These are phyloP conservation scores for Fusarium zealandicum DNA, from an alignment of 2,329 filamentous ascomycete genomes.

Conservation along the genomic window DNA sequence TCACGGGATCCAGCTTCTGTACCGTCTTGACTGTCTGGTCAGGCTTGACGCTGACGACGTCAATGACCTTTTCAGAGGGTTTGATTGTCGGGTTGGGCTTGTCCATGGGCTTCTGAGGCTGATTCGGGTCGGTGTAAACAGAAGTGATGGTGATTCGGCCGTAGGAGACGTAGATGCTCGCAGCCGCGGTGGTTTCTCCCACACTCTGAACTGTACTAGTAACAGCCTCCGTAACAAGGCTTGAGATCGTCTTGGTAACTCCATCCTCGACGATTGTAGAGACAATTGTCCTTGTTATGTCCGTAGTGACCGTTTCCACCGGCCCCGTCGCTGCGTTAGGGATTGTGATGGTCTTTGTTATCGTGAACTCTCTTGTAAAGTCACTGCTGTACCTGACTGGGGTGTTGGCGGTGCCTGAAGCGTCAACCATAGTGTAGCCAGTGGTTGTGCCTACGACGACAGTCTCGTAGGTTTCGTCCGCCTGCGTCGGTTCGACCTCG, in stretches of 20 bases:
- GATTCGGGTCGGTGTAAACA: slow-evolving; percentile 23
- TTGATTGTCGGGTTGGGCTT: slow-evolving; percentile 19
- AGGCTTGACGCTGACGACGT: slow-evolving; percentile 31
- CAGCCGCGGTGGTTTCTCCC: slow-evolving; percentile 34
- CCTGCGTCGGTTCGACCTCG: slow-evolving; percentile 9
- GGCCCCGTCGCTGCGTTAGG: slow-evolving; percentile 11
- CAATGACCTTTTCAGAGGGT: slow-evolving; percentile 28
- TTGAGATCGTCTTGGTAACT: slow-evolving; percentile 17
- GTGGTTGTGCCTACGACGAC: slow-evolving; percentile 15
- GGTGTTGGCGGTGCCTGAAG: not conserved
- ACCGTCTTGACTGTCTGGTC: slow-evolving; percentile 36
- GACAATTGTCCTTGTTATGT: slow-evolving; percentile 13
- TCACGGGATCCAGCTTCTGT: slow-evolving; percentile 33
- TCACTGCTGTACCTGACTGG: slow-evolving; percentile 1
- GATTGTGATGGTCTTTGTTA: slow-evolving; percentile 14
- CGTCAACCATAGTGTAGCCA: slow-evolving; percentile 13
- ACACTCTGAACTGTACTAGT: slow-evolving; percentile 21
- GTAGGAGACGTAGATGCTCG: slow-evolving; percentile 37
- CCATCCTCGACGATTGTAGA: slow-evolving; percentile 20
- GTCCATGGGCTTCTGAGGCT: slow-evolving; percentile 9
- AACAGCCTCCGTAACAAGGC: slow-evolving; percentile 12
- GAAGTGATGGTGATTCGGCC: slow-evolving; percentile 38
- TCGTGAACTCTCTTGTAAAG: slow-evolving; percentile 12
- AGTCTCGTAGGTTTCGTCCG: slow-evolving; percentile 9
- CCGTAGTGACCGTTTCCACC: slow-evolving; percentile 7